phyloP scores from a whole-genome alignment of 2,329 filamentous ascomycete genomes.

The Dactylonectria estremocensis region DNA sequence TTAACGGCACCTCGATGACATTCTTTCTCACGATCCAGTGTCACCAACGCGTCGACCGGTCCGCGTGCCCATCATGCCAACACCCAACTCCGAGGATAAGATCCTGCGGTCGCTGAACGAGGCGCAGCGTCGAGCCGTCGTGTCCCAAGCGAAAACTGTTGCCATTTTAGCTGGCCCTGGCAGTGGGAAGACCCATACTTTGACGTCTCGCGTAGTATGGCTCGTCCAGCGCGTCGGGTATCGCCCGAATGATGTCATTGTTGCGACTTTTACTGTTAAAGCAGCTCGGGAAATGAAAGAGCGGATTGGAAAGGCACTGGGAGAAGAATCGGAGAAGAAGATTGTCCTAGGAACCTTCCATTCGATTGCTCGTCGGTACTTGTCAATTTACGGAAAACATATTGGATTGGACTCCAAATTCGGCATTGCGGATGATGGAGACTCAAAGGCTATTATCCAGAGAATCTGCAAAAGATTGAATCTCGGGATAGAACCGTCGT shows the following conservation, averaged over 20 bases:
- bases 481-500: conserved; percentile 77
- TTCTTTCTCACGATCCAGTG: conserved; percentile 12
- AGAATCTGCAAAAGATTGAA: conserved; percentile 85
- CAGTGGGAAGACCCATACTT: conserved; percentile 93
- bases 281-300: conserved; percentile 94
- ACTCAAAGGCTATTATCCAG: conserved; percentile 84
- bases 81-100: conserved; percentile 43
- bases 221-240: conserved; percentile 81
- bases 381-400: conserved; percentile 85
- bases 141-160: conserved; percentile 67
- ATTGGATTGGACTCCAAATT: conserved; percentile 89
- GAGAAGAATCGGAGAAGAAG: conserved; percentile 80
- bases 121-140: conserved; percentile 71
- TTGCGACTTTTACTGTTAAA: conserved; percentile 98
- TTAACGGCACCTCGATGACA: conserved; percentile 35
- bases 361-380: conserved; percentile 88
- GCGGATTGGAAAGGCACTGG: conserved; percentile 86
- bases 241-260: conserved; percentile 89
- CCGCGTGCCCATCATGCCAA: conserved; percentile 48
- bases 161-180: conserved; percentile 79
- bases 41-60: conserved; percentile 39
- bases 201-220: conserved; percentile 93
- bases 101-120: conserved; percentile 67
- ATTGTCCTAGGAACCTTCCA: conserved; percentile 95
- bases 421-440: conserved; percentile 88